Percentiles rank a stretch among this genome's conserved stretches.
Evolutionary conservation across 2,329 filamentous ascomycete genomes (phyloP).

Genomic region (Penicillium sp.): DNA sequence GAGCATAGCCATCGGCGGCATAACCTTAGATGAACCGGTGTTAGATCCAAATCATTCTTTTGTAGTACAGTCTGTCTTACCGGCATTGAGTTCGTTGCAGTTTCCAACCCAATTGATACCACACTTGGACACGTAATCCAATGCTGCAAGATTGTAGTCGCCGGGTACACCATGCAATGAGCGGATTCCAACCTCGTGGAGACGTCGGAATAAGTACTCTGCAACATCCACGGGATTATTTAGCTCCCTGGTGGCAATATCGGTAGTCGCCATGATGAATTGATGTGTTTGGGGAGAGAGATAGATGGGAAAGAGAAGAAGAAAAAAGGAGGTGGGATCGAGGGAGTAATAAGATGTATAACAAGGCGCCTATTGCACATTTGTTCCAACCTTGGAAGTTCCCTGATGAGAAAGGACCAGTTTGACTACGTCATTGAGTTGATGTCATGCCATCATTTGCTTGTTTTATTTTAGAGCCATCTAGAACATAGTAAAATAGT

Average conservation of each 20-base stretch:
- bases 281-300: neutral
- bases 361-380: neutral
- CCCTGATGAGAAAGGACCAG: neutral
- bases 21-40: constrained; percentile 51
- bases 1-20: constrained; percentile 75
- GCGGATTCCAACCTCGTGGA: constrained; percentile 49
- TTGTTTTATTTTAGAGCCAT: neutral
- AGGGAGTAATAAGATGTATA: neutral
- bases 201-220: constrained; percentile 51
- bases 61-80: constrained; percentile 28
- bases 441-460: constrained; percentile 22
- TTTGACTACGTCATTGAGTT: constrained; percentile 23
- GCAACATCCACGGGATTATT: constrained; percentile 45
- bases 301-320: neutral
- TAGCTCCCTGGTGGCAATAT: constrained; percentile 46
- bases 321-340: neutral
- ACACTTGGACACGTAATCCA: constrained; percentile 56
- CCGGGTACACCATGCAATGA: constrained; percentile 53
- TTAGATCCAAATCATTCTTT: neutral
- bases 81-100: constrained; percentile 60
- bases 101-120: constrained; percentile 60
- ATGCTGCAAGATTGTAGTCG: constrained; percentile 66
- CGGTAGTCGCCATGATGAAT: constrained; percentile 33
- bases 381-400: neutral
- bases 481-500: too few species aligned